These are phyloP conservation scores for Allantophomopsis lycopodina DNA, from an alignment of 2,329 filamentous ascomycete species.

Conservation along the genomic window DNA sequence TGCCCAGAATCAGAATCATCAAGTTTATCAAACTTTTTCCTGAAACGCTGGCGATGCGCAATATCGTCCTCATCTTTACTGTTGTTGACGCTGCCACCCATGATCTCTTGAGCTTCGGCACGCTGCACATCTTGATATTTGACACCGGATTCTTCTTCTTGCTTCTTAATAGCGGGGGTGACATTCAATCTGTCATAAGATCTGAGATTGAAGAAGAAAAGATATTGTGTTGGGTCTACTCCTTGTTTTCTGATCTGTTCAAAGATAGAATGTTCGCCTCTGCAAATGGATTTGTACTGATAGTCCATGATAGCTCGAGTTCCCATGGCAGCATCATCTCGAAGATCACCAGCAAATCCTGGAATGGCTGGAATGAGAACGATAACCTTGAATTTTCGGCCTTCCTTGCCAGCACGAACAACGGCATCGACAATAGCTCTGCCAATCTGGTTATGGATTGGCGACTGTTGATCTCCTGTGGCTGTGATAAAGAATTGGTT, in stretches of 20 bases:
- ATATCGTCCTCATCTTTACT: conserved; percentile 26
- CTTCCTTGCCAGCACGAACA: conserved; percentile 66
- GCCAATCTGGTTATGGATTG: conserved; percentile 81
- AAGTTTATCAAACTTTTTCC: conserved; percentile 18
- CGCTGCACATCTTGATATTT: conserved; percentile 78
- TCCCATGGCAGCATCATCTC: conserved; percentile 69
- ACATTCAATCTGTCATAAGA: conserved; percentile 88
- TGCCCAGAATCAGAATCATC: conserved; percentile 17
- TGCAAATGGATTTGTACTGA: conserved; percentile 90
- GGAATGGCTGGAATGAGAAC: conserved; percentile 83
- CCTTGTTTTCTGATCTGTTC: conserved; percentile 61
- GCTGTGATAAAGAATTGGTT: conserved; percentile 97
- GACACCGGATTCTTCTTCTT: conserved; percentile 71
- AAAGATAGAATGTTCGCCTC: conserved; percentile 84
- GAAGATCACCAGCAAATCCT: conserved; percentile 84
- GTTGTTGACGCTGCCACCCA: conserved; percentile 60
- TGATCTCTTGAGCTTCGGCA: conserved; percentile 79
- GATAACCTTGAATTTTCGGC: conserved; percentile 81
- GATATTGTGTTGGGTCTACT: conserved; percentile 64
- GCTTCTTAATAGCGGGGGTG: conserved; percentile 56
- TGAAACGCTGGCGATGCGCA: conserved; percentile 31
- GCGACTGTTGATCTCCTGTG: conserved; percentile 74
- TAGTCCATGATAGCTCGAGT: conserved; percentile 95
- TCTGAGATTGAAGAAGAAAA: conserved; percentile 89
- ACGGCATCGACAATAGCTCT: conserved; percentile 83